Evolutionary conservation across 1,139 yeast genomes (phyloP), one percentile per base, ranked within the genome.

Genomic region (Suhomyces bribrorum): DNA sequence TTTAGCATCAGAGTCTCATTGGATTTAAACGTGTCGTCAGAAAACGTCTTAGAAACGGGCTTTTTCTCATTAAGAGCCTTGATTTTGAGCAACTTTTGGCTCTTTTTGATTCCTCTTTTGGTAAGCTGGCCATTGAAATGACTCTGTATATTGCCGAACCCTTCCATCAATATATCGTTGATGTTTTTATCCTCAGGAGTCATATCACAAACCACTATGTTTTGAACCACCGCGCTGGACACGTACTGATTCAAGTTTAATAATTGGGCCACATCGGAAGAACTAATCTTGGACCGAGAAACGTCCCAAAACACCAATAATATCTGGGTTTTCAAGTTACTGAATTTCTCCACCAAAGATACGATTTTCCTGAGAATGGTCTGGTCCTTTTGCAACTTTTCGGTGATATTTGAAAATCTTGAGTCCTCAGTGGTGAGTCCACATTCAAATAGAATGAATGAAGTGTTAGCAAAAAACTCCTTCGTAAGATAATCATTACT

Each of bases 371-470:
- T 47, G 32, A 77, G 53, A 11, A 73, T 68, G 6, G 47, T 47
- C 8, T 59, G 50, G 49, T 75, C 80, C 15, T 63, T 47, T 7
- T 46, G 43, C 22, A 77, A 53, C 37, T 70, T 74, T 2, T 54
- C 50, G 5, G 49, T 39, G 3, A 69, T 48, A 2, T 54, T 42
- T 7, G 31, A 31, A 36, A 45, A 51, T 17, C 45, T 46, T 11
- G 40, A 26, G 14, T 48, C 54, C 5, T 51, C 41, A 8, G 51
- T 52, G 1, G 60, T 48, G 11, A 67, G 49, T 2, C 81, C 81
- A 48, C 78, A 66, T 47, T 76, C 80, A 46, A 76, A 63, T 8
- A 77, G 41, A 4, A 77, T 40, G 37, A 75, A 66, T 1, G 72
- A 56, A 1, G 72, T 57, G 25, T 61, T 55, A 12, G 60, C 52